Evolutionary conservation across 2,329 filamentous ascomycete genomes (phyloP), one percentile per base, ranked within the genome.

Genomic region (Paraphoma sp.): DNA sequence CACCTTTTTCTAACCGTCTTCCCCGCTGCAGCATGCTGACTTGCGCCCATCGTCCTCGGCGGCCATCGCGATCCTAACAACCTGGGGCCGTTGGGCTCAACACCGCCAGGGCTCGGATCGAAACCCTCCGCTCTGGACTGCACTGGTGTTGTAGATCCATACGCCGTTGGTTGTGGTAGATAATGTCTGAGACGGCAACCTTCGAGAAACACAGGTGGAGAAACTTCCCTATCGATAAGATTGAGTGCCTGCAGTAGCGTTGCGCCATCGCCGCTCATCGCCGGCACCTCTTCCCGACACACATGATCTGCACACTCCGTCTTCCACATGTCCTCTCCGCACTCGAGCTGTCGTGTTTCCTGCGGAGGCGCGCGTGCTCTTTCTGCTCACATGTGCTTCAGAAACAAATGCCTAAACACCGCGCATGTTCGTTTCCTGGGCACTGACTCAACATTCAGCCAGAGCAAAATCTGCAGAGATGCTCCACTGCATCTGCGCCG

Each of bases 191-290:
- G 16, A 1, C 3, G 17, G 4, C n/a, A 48, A n/a, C 17, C 18
- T 36, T 42, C 28, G 14, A 48, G 49, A 57, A 57, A 53, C 51
- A 28, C 51, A 53, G 51, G 56, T 57, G 61, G 59, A 64, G 60
- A 64, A 60, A 48, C 38, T 23, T 36, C 59, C 55, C 49, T 67
- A 62, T 65, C 64, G 62, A 65, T 65, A 62, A 62, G 60, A 64
- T 65, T 60, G 58, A 59, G 47, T 46, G 48, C 56, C 54, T 62
- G 55, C 48, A 48, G 59, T 59, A 58, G 56, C 23, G 23, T 23
- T 23, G 23, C 23, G 23, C 14, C 14, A 36, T 10, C 33, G 33
- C 10, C 33, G 33, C 33, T 36, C 33, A 36, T 36, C 58, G 58
- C 49, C 48, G 56, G 49, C 43, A 48, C 45, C 40, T 36, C 36